Conservation (phyloP, 805 yeast species). For the Kregervanrija pseudodelftensis region DNA sequence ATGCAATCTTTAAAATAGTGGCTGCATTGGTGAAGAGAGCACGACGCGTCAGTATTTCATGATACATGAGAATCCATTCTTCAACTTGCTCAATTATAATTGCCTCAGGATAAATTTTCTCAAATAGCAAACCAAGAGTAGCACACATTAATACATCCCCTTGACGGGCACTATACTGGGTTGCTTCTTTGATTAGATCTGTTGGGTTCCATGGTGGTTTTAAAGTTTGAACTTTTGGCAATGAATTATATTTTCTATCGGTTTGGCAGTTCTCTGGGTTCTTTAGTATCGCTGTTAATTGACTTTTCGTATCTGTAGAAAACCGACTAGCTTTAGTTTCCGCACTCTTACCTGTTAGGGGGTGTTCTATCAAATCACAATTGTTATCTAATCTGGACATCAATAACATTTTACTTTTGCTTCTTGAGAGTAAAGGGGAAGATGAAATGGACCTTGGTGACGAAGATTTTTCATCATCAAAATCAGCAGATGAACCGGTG, state of each 20-base stretch:
- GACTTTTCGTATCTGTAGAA: slow-evolving; percentile 22
- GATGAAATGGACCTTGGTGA: slow-evolving; percentile 16
- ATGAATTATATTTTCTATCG: slow-evolving; percentile 10
- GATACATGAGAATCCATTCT: slow-evolving; percentile 51
- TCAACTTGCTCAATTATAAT: slow-evolving; percentile 31
- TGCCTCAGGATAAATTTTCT: slow-evolving; percentile 29
- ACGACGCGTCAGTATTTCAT: slow-evolving; percentile 44
- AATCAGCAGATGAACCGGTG: slow-evolving; percentile 27
- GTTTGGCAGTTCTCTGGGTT: background rate
- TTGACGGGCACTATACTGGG: slow-evolving; percentile 48
- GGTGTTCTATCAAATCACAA: background rate
- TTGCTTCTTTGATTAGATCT: slow-evolving; percentile 40
- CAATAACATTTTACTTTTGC: slow-evolving; percentile 7
- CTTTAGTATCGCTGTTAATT: slow-evolving; percentile 21
- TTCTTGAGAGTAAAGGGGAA: slow-evolving; percentile 11
- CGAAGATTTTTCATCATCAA: slow-evolving; percentile 28
- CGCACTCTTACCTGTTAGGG: slow-evolving; percentile 5
- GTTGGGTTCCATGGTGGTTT: slow-evolving; percentile 52
- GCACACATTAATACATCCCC: slow-evolving; percentile 62
- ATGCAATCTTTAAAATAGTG: slow-evolving; percentile 38
- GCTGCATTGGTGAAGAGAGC: slow-evolving; percentile 53
- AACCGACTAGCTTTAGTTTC: slow-evolving; percentile 11
- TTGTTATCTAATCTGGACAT: slow-evolving; percentile 5
- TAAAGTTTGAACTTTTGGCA: background rate
- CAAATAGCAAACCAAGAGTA: slow-evolving; percentile 49